Base-by-base conservation (phyloP, 306 rosid genomes). In the Sechiopsis laciniata region DNA sequence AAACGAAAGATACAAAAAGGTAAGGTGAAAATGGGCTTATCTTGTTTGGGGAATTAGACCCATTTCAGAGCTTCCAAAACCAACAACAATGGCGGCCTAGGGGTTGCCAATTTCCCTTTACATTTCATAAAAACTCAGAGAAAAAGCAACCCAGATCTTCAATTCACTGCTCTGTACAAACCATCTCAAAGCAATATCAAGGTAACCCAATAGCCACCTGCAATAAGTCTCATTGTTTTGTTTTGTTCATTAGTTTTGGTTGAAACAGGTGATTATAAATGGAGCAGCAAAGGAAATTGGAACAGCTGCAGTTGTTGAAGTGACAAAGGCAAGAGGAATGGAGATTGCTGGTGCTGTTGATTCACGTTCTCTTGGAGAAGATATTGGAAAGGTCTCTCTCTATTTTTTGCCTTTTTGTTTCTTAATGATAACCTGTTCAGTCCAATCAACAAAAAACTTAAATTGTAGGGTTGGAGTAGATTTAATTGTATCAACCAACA, bases 261-360 rank as follows among this genome's bases (percentile, higher is more conserved):
- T 1, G 2, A 14, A 46, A 37, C 48, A 72, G 98, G 97, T 90
- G 3, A 85, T 94, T 79, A 79, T 94, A 76, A 94, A 94, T 83
- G 96, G 95, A 72, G 97, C 95, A 72, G 90, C 97, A 11, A 94
- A 94, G 85, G 98, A 94, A 80, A 86, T 94, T 74, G 97, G 98
- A 76, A 87, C 88, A 63, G 97, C 97, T 15, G 97, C 98, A 46
- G 81, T 90, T 8, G 76, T 80, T 71, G 98, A 95, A 62, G 95
- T 94, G 78, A 91, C 85, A 11, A 94, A 81, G 69, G 90, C 90
- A 15, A 78, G 87, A 78, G 90, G 90, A 56, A 83, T 83, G 88
- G 88, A 86, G 75, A 72, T 84, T 67, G 90, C 90, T 73, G 88
- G 86, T 69, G 86, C 90, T 46, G 86, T 84, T 46, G 90, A 83